Evolutionary conservation across 768 basidiomycete species (phyloP).

Genomic region (Suillus spraguei): DNA sequence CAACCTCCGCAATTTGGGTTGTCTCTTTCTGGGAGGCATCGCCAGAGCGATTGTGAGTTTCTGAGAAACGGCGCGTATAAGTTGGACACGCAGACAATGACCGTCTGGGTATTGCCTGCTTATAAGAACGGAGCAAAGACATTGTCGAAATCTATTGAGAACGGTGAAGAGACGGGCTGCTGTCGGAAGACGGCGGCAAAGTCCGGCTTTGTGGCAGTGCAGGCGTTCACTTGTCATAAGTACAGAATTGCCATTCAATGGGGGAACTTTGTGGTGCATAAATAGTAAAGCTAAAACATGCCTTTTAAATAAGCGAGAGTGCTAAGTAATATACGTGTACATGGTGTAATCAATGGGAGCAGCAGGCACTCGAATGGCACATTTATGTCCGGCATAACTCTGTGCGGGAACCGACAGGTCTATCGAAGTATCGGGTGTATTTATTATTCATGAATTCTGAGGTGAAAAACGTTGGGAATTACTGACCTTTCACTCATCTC

Average conservation of each 20-base stretch:
- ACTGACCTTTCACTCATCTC: conserved; percentile 22
- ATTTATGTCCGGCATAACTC: neutral
- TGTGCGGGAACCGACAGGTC: neutral
- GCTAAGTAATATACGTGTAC: neutral
- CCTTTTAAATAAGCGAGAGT: neutral
- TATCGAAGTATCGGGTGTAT: neutral
- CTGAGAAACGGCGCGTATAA: conserved; percentile 22
- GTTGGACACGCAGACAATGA: conserved; percentile 18
- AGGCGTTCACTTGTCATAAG: too few species aligned
- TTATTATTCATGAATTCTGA: neutral
- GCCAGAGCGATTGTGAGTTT: conserved; percentile 24
- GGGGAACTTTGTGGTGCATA: neutral
- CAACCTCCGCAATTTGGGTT: conserved; percentile 45
- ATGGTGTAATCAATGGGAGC: neutral
- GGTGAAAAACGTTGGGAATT: neutral
- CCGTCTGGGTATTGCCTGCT: conserved; percentile 31
- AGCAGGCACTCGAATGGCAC: neutral
- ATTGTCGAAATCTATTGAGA: conserved; percentile 34
- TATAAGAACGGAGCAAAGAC: conserved; percentile 57
- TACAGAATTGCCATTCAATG: too few species aligned
- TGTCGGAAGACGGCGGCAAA: neutral
- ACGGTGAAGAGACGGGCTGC: neutral
- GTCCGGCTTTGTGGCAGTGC: conserved; percentile 6
- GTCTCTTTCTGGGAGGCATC: conserved; percentile 25
- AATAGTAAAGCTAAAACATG: neutral